Base-by-base conservation (phyloP, 164 flowering plant genomes). In the Magnolia officinalis region DNA sequence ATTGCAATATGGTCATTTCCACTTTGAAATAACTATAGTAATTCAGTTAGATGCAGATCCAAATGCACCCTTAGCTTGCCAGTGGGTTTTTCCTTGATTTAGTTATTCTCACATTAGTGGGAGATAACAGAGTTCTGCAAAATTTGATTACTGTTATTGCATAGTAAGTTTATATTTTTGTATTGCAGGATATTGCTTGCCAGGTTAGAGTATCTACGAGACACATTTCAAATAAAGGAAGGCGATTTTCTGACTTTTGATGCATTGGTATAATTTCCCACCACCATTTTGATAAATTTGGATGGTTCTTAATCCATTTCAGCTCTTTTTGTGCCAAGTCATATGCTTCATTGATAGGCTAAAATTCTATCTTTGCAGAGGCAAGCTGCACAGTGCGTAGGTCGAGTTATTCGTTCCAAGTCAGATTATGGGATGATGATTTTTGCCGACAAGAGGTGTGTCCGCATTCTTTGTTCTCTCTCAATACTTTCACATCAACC, bases 351-450 rank as follows among this genome's bases (percentile, higher is more conserved):
- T 29, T 73, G 51, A 72, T 80, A 73, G 55, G 23, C 65, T 68
- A 19, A 67, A 26, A 67, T 6, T 51, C 80, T 76, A 4, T 37
- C 45, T 5, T 49, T 59, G 69, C 91, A 96, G 99, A 93, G 99
- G 83, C 99, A 96, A 88, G 99, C 99, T 72, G 99, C 99, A 74
- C 98, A 96, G 83, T 96, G 99, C 81, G 99, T 96, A 26, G 99
- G 99, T 49, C 89, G 98, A 73, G 98, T 96, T 2, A 96, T 96
- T 72, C 92, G 98, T 55, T 96, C 99, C 29, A 96, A 96, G 81
- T 94, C 98, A 72, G 99, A 96, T 80, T 96, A 96, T 83, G 99
- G 98, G 51, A 96, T 96, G 99, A 96, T 96, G 99, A 96, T 94
- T 75, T 96, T 96, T 89, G 98, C 98, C 65, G 99, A 96, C 84